A percentile compares a stretch with the other conserved stretches of the same genome.
These are phyloP conservation scores for Peribolospora kevripleyi DNA, from an alignment of 768 basidiomycete species.

Conservation along the genomic window DNA sequence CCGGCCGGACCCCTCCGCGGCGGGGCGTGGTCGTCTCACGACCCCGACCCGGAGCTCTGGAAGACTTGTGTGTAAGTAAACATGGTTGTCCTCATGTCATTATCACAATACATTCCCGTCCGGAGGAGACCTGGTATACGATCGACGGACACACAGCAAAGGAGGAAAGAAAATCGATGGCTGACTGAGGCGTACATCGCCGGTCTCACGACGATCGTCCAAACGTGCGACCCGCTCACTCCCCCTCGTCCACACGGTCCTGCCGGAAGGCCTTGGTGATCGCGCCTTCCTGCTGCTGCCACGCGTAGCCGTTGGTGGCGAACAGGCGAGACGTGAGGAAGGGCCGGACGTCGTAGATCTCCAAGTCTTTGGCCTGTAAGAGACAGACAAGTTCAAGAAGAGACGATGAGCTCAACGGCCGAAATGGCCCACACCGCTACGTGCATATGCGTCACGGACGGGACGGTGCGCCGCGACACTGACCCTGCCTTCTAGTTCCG, in stretches of 20 bases:
- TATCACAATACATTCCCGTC: too few relatives aligned
- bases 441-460: background rate
- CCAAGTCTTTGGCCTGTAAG: conserved; percentile 72
- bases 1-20: too few relatives aligned
- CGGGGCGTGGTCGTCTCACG: too few relatives aligned
- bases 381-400: background rate
- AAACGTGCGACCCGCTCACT: too few relatives aligned
- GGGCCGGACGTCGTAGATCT: conserved; percentile 69
- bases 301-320: conserved; percentile 53
- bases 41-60: too few relatives aligned
- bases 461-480: conserved; percentile 14
- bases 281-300: conserved; percentile 21
- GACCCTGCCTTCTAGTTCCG: conserved; percentile 71
- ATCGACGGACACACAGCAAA: too few relatives aligned
- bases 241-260: too few relatives aligned
- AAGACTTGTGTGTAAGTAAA: too few relatives aligned
- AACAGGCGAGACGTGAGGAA: conserved; percentile 75
- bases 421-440: background rate
- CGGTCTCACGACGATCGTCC: too few relatives aligned
- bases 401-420: background rate
- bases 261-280: conserved; percentile 2
- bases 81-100: too few relatives aligned
- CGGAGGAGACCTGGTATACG: too few relatives aligned
- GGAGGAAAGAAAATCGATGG: background rate
- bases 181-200: background rate